phyloP scores from a whole-genome alignment of 2,329 filamentous ascomycete species.

The Albophoma yamanashiensis region DNA sequence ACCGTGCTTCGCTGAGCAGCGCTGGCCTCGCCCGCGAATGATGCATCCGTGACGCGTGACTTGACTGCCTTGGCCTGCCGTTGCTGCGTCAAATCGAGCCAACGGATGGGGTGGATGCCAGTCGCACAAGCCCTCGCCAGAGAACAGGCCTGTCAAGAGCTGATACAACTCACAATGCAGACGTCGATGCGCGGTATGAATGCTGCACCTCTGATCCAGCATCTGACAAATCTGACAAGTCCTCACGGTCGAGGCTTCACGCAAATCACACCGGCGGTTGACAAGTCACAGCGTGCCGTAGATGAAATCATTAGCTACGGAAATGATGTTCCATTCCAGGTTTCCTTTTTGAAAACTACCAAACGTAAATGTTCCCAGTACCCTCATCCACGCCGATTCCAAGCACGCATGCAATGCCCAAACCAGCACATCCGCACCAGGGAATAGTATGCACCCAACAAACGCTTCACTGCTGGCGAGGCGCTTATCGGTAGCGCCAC shows the following conservation, averaged over 20 bases:
- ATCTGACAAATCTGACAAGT: neutral
- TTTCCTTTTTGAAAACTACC: conserved; percentile 10
- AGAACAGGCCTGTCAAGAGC: neutral
- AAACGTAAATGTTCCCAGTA: conserved; percentile 2
- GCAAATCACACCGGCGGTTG: neutral
- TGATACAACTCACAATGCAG: neutral
- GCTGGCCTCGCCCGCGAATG: neutral
- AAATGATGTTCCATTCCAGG: conserved; percentile 20
- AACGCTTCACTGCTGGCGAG: conserved; percentile 3
- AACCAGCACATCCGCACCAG: conserved; percentile 2
- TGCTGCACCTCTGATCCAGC: too few relatives aligned
- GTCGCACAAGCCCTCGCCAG: too few relatives aligned
- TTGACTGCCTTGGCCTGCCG: neutral
- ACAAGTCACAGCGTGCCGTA: neutral
- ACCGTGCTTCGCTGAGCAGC: conserved; percentile 1
- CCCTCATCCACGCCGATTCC: conserved; percentile 2
- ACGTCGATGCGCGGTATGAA: neutral
- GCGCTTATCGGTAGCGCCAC: conserved; percentile 85
- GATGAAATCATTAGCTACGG: conserved; percentile 4
- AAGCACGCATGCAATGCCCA: conserved; percentile 6
- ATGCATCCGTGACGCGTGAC: neutral
- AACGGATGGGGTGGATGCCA: too few relatives aligned
- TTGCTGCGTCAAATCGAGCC: neutral
- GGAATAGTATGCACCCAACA: neutral
- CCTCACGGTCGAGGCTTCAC: neutral